Base-by-base conservation (phyloP, 352 stramenopile genomes). In the Albugo candida region DNA sequence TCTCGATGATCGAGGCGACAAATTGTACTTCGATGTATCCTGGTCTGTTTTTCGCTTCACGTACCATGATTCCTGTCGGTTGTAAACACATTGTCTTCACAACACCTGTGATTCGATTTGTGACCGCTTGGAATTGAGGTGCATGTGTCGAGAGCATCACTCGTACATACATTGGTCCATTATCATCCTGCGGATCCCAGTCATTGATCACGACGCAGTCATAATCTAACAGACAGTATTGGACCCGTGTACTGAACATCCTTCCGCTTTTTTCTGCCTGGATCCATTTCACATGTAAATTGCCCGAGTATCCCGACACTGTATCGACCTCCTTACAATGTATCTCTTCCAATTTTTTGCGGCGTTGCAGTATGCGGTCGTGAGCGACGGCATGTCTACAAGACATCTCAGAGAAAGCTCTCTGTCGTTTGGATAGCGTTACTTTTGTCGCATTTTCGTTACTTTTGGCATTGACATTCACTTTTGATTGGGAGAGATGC, bases 51-150 rank as follows among this genome's bases (percentile, higher is more conserved):
- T 54, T 54, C n/a, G 67, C 56, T 45, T 77, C 59, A 21, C 74
- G 74, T 41, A 83, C 71, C 74, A 86, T 86, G 52, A 83, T 70
- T 2, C 69, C 74, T 21, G 67, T 76, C 10, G 74, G 74, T 53
- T 83, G 70, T 3, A 81, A 53, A 42, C 83, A 62, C 10, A 54
- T 63, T 10, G 65, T 65, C 18, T 62, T 64, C 2, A 31, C 24
- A 31, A 46, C 60, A 17, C 60, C 63, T 10, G 38, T 8, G n/a
- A 81, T 62, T 39, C 81, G 67, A 38, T 83, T 68, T 13, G 79
- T 45, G 61, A 67, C 79, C 21, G 66, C 65, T 54, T 79, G 67
- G 41, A 59, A 74, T 36, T 76, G 72, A 17, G 72, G 53, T 24
- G 66, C 58, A 44, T 79, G 81, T 41, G 64, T 74, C 12, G 72